phyloP scores from a whole-genome alignment of 495 filamentous ascomycete genomes.

The Daldinia childiae region DNA sequence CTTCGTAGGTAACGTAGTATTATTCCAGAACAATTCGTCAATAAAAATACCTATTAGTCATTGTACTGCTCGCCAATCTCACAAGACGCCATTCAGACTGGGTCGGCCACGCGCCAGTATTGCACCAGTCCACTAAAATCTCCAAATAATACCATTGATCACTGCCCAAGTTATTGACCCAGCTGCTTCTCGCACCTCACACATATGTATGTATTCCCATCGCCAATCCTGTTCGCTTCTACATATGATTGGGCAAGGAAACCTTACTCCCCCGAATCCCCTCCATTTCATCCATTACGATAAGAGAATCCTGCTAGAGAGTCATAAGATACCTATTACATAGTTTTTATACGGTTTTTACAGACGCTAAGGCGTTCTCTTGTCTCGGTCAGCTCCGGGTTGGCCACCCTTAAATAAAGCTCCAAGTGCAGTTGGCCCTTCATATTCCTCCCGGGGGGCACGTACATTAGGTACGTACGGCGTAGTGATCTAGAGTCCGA shows the following conservation, averaged over 20 bases:
- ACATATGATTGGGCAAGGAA: neutral
- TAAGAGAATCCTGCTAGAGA: neutral
- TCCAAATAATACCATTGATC: neutral
- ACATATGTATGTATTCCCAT: neutral
- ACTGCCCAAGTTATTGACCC: no score
- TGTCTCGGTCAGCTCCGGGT: neutral
- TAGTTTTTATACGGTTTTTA: neutral
- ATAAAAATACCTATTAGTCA: slow-evolving; percentile 13
- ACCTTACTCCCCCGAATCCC: neutral
- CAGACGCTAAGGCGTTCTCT: neutral
- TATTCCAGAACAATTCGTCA: slow-evolving; percentile 37
- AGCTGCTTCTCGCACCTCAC: neutral
- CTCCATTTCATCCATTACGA: neutral
- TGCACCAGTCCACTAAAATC: neutral
- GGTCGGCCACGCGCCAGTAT: slow-evolving; percentile 24
- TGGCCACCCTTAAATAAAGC: neutral
- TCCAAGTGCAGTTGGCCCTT: no score
- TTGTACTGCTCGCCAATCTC: slow-evolving; percentile 36
- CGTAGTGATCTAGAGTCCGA: slow-evolving; percentile 14
- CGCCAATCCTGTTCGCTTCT: neutral
- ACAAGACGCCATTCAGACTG: slow-evolving; percentile 5
- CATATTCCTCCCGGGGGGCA: neutral
- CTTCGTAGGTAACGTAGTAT: slow-evolving; percentile 22
- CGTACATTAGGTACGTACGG: no score
- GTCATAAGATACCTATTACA: neutral